phyloP scores from a whole-genome alignment of 2,329 filamentous ascomycete species.

The Fusarium haematococcum region DNA sequence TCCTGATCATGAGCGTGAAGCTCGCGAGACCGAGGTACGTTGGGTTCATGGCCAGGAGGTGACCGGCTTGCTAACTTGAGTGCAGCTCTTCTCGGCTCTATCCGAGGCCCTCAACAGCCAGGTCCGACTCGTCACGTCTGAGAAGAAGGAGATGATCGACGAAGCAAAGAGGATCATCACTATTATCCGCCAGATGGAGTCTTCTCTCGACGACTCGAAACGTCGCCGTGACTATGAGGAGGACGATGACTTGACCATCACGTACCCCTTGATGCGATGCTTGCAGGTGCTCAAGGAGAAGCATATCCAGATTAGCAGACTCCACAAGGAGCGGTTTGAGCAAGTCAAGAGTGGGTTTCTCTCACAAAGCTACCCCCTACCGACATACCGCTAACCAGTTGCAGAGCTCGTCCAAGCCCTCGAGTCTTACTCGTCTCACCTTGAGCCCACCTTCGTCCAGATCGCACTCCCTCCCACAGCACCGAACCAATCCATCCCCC shows the following conservation, averaged over 20 bases:
- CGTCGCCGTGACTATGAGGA: constrained; percentile 73
- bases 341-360: constrained; percentile 85
- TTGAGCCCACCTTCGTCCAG: constrained; percentile 88
- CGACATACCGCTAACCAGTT: constrained; percentile 16
- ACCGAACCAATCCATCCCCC: constrained; percentile 79
- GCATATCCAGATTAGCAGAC: constrained; percentile 80
- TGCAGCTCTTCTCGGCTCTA: constrained; percentile 87
- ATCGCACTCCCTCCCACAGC: constrained; percentile 87
- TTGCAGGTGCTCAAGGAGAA: constrained; percentile 87
- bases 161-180: constrained; percentile 89
- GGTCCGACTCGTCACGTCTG: constrained; percentile 82
- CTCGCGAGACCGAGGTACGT: constrained; percentile 86
- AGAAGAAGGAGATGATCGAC: constrained; percentile 92
- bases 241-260: constrained; percentile 78
- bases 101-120: constrained; percentile 94
- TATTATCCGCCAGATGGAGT: constrained; percentile 92
- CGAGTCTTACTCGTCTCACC: constrained; percentile 95
- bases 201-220: constrained; percentile 83
- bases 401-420: constrained; percentile 92
- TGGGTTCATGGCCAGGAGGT: neutral
- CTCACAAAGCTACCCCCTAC: neutral
- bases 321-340: constrained; percentile 92
- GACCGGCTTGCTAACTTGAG: constrained; percentile 13
- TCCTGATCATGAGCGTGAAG: constrained; percentile 90
- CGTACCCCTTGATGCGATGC: constrained; percentile 85